Conservation (phyloP, 176 grass and related monocot species). For the Olyra latifolia region DNA sequence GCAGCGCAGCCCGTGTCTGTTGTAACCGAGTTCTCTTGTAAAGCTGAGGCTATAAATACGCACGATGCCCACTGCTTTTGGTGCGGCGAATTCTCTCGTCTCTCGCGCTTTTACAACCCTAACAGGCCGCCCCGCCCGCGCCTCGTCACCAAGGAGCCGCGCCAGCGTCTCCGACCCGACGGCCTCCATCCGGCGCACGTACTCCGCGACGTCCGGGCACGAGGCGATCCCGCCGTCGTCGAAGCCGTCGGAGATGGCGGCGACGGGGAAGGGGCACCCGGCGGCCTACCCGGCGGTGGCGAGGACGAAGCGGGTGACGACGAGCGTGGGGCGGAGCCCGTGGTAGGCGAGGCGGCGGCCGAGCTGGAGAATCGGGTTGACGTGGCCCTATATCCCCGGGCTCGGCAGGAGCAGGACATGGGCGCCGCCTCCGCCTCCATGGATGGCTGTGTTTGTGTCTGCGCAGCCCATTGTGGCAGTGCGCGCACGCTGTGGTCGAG, state of each 20-base stretch:
- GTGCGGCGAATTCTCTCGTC: too few species aligned
- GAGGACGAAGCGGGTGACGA: conserved; percentile 12
- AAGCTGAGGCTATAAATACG: too few species aligned
- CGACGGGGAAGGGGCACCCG: background rate
- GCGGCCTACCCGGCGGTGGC: background rate
- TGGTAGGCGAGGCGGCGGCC: conserved; percentile 13
- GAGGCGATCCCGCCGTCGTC: background rate
- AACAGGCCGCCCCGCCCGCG: too few species aligned
- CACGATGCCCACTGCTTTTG: too few species aligned
- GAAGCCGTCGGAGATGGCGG: conserved; percentile 30
- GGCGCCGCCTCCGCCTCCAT: background rate
- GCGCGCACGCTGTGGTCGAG: too few species aligned
- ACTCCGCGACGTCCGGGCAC: conserved; percentile 1
- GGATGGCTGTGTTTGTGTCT: background rate
- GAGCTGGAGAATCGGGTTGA: conserved; percentile 19
- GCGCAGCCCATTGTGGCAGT: background rate
- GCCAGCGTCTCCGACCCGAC: conserved; percentile 5
- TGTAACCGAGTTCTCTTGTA: too few species aligned
- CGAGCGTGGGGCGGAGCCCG: conserved; percentile 22
- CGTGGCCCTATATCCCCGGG: conserved; percentile 10
- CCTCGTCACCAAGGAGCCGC: background rate
- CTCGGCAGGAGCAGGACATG: background rate
- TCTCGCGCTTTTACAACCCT: too few species aligned
- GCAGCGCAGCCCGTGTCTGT: too few species aligned
- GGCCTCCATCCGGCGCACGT: background rate